A percentile compares a stretch with the other conserved stretches of the same genome.
Conservation (phyloP, 1,284 basidiomycete species). For the Tilletiopsis washingtonensis region DNA sequence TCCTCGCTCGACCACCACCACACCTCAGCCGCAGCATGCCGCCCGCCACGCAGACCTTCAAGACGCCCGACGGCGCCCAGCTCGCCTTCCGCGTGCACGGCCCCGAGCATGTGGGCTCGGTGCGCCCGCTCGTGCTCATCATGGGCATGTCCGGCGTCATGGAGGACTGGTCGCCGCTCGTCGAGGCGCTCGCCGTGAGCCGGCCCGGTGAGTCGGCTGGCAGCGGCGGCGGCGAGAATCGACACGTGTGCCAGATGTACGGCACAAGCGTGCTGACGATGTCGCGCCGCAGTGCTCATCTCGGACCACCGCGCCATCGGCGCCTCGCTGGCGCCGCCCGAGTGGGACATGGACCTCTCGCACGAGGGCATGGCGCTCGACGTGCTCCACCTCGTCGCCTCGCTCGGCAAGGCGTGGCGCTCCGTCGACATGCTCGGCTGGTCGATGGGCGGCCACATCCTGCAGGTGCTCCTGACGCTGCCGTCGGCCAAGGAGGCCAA, state of each 20-base stretch:
- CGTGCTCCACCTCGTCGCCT: constrained; percentile 19
- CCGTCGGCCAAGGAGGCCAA: constrained; percentile 4
- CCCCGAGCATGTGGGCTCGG: not conserved
- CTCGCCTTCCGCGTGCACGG: not conserved
- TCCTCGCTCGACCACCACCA: too few species aligned
- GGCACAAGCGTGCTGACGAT: not conserved
- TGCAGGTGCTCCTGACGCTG: constrained; percentile 27
- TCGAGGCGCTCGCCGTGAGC: constrained; percentile 15
- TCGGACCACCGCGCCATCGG: constrained; percentile 41
- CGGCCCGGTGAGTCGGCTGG: too few species aligned
- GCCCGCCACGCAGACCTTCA: not conserved
- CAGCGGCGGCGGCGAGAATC: not conserved
- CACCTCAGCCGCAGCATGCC: too few species aligned
- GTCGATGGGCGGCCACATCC: constrained; percentile 42
- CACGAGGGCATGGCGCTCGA: constrained; percentile 35
- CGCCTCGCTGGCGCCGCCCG: constrained; percentile 14
- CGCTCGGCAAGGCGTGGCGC: constrained; percentile 11
- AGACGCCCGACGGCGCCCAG: not conserved
- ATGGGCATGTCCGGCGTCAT: constrained; percentile 42
- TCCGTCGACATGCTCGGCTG: constrained; percentile 35
- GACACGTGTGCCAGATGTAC: not conserved
- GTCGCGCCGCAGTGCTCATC: constrained; percentile 21
- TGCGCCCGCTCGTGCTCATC: constrained; percentile 11
- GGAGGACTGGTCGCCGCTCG: constrained; percentile 37
- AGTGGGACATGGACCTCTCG: constrained; percentile 27